Evolutionary conservation across 2,329 filamentous ascomycete species (phyloP), one percentile per base, ranked within the genome.

Genomic region (Colletotrichum sp.): DNA sequence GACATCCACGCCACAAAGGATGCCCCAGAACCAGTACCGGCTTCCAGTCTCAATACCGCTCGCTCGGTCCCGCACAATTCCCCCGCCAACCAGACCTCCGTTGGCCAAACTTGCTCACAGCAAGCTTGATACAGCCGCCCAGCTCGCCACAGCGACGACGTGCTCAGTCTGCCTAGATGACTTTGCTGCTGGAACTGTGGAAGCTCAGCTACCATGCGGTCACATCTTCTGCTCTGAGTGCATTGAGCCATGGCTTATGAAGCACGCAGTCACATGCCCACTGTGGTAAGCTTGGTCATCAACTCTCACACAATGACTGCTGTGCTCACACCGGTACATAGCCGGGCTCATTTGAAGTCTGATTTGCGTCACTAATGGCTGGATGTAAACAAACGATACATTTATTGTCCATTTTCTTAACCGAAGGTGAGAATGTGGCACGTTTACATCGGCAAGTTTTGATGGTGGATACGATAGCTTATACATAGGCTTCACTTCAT

Each of bases 211-310:
- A 4, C 71, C 43, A 12, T 73, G 71, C 43, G 58, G 43, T 7
- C 71, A 73, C 5, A 58, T 63, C 26, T 73, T 73, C 32, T 73
- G 71, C 32, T 63, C 71, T 5, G 71, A 43, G 7, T 73, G 71
- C 43, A 73, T 73, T n/a, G 66, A 73, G 43, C 43, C 34, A 5
- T 73, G 71, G 71, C 24, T 73, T 18, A 24, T 52, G 10, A 64
- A 64, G 38, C 71, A 70, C 21, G 24, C 56, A 4, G n/a, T 32
- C 18, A 73, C 66, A 5, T 73, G 71, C 18, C 65, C 71, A 3
- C 12, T 73, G 8, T 73, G 71, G 66, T 73, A 62, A 58, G 55
- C 43, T 52, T 21, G n/a, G n/a, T 13, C 43, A 13, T 4, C 7
- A 48, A 43, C 21, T 56, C 0, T 2, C 6, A 24, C 52, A 26